Conservation (phyloP, 78 protist species). For the Speleostelium caveatum region DNA sequence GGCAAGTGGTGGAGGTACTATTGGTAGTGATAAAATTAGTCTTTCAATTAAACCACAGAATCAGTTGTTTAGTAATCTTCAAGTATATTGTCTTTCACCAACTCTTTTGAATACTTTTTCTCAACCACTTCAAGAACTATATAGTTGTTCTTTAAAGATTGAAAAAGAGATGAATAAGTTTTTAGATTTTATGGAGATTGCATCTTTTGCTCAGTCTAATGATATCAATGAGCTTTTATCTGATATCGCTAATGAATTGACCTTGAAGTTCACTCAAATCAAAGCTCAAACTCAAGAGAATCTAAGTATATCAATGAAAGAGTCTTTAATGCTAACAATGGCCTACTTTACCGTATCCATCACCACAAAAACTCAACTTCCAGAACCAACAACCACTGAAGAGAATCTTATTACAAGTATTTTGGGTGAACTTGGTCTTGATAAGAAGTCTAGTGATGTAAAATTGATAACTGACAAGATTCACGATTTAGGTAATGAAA, state of each 20-base stretch:
- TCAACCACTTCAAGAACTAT: slow-evolving; percentile 49
- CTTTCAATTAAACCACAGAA: slow-evolving; percentile 14
- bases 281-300: neutral
- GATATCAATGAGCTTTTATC: slow-evolving; percentile 41
- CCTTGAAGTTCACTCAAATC: neutral
- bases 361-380: slow-evolving; percentile 25
- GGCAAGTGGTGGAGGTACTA: slow-evolving; percentile 1
- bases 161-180: slow-evolving; percentile 71
- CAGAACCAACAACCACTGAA: slow-evolving; percentile 1
- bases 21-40: neutral
- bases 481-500: neutral
- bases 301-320: neutral
- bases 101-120: slow-evolving; percentile 6
- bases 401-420: slow-evolving; percentile 10
- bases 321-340: slow-evolving; percentile 15
- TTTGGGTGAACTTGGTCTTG: slow-evolving; percentile 5
- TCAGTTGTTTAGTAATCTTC: slow-evolving; percentile 42
- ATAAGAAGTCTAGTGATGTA: neutral
- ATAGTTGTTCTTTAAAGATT: slow-evolving; percentile 15
- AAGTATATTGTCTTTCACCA: slow-evolving; percentile 50
- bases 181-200: slow-evolving; percentile 69
- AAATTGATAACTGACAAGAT: neutral
- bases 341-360: slow-evolving; percentile 23
- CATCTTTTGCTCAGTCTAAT: slow-evolving; percentile 64
- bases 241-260: slow-evolving; percentile 24